phyloP scores from a whole-genome alignment of 2,329 filamentous ascomycete genomes.

The Phyllosticta capitalensis region DNA sequence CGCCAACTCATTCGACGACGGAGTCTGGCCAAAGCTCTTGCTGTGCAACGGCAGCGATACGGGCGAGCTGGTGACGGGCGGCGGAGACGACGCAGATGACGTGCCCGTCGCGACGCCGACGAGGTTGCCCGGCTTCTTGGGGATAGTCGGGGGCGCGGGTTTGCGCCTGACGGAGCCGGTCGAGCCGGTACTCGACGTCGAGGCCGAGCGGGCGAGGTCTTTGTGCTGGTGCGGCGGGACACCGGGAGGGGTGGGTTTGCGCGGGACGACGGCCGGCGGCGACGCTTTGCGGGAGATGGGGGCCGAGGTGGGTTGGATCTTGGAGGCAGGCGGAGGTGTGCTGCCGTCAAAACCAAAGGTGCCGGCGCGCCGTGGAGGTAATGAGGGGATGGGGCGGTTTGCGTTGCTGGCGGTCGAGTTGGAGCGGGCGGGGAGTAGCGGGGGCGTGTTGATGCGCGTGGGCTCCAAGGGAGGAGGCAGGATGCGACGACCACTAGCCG shows the following conservation, averaged over 20 bases:
- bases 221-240: not conserved
- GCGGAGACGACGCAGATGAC: not conserved
- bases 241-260: constrained; percentile 23
- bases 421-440: constrained; percentile 2
- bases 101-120: not conserved
- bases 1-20: not conserved
- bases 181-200: constrained; percentile 1
- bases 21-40: not conserved
- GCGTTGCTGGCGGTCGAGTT: constrained; percentile 16
- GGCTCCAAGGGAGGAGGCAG: constrained; percentile 4
- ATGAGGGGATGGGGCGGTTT: constrained; percentile 23
- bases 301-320: constrained; percentile 10
- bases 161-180: constrained; percentile 4
- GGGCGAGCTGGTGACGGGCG: not conserved
- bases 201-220: constrained; percentile 4
- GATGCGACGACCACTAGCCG: constrained; percentile 17
- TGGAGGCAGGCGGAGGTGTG: not conserved
- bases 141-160: constrained; percentile 3
- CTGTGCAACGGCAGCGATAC: not conserved
- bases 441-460: not conserved
- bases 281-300: constrained; percentile 25
- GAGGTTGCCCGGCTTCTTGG: constrained; percentile 8
- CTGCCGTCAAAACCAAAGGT: constrained; percentile 12
- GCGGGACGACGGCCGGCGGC: constrained; percentile 19
- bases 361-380: constrained; percentile 14